Evolutionary conservation across 805 yeast genomes (phyloP), one percentile per base, ranked within the genome.

Genomic region (Yueomyces sp.): DNA sequence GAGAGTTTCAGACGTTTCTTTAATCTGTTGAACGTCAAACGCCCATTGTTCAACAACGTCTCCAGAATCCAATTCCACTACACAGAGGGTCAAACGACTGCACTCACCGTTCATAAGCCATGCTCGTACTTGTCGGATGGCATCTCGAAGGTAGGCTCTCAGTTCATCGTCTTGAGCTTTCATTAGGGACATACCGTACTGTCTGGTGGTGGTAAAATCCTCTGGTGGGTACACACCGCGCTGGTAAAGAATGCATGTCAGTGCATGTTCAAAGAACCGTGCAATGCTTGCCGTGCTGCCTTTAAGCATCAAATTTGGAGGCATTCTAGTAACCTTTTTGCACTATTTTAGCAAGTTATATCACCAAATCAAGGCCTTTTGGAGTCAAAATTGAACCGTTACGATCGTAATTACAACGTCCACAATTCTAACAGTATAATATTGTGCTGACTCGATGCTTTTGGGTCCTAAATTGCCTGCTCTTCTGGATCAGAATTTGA

Each of bases 201-300:
- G 86, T 52, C 75, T 72, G 2, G 85, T 86, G 2, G 79, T 69
- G 42, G 72, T 72, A 62, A 90, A 88, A 57, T 86, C 95, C 48
- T 84, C 94, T 3, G 84, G 71, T 0, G 95, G 95, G 53, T 88
- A 88, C 26, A 88, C 79, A 0, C 94, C 95, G 42, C 97, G 66
- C 59, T 90, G 96, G 59, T 81, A 88, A 4, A 90, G 70, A 28
- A 88, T 84, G 40, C 80, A 76, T 56, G 85, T 81, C 43, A 88
- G 79, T 43, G 90, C 75, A 57, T 77, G 85, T 52, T 85, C 79
- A 53, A 88, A 85, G 62, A 84, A 86, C 61, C 86, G 96, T 0
- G 90, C 74, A 1, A 87, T 85, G 0, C 76, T 69, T 48, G 78
- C 76, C 8, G 94, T 77, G 0, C 94, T 82, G 9, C 95, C 96